Evolutionary conservation across 78 protist genomes (phyloP), one percentile per base, ranked within the genome.

Genomic region (Dictyostelium intermedium): DNA sequence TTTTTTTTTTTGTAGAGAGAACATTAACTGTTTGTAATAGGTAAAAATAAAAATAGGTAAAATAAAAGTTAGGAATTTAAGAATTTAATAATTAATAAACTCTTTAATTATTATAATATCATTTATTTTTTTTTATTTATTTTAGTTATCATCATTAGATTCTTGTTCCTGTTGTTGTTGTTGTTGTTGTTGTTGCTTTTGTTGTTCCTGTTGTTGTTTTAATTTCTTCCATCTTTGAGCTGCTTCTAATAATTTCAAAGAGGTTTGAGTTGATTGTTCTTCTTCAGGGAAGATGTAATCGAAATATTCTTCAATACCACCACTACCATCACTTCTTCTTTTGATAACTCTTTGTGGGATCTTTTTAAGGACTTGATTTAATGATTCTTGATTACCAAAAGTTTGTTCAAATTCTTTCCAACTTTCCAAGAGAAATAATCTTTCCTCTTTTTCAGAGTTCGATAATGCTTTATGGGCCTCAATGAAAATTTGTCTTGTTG

Each of bases 231-330:
- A 98, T 89, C 45, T 45, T 45, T 95, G 98, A 43, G 99, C 98
- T 92, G 79, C 95, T 80, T 97, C 98, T 61, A 97, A 96, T 18
- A 97, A 84, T 86, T 98, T 98, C 92, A 97, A 97, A 41, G 39
- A 39, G 13, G 98, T 93, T 60, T 32, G 61, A 50, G 92, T 27
- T 34, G 85, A 30, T 80, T 89, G 84, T 66, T 96, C 97, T 34
- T 95, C 98, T 35, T 95, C 98, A 14, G 99, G 98, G 92, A 97
- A 98, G 18, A 98, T 73, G 82, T 96, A 98, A 34, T 97, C 98
- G 47, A 18, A 96, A 85, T 98, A 98, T 91, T 98, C 99, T 92
- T 98, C 99, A 79, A 91, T 84, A 5, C 97, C 97, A 18, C 91
- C 97, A 34, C 84, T 91, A 10, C 20, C 11, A 69, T 96, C 23